These are phyloP conservation scores for Cymbidium sinense DNA, from an alignment of 106 monocot species.

Conservation along the genomic window DNA sequence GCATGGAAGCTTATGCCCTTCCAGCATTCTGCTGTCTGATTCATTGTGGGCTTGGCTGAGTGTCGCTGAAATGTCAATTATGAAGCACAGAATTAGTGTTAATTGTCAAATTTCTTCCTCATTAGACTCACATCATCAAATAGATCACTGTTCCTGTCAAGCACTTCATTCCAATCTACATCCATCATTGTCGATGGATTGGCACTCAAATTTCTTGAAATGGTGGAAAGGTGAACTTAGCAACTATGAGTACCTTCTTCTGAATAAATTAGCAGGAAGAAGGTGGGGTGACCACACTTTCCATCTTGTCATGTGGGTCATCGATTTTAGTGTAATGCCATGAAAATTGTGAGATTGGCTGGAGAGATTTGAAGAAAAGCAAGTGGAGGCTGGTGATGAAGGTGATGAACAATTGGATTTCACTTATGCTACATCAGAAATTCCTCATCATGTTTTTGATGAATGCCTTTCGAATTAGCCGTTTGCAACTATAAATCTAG, in stretches of 20 bases:
- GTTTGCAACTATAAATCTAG: constrained; percentile 99
- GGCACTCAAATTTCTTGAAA: constrained; percentile 53
- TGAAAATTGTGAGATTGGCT: constrained; percentile 75
- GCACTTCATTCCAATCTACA: constrained; percentile 44
- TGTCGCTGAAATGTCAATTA: constrained; percentile 24
- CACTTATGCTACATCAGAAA: constrained; percentile 84
- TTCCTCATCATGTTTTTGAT: constrained; percentile 98
- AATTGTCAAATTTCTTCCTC: constrained; percentile 14
- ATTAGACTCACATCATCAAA: constrained; percentile 12
- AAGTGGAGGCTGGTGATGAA: constrained; percentile 97
- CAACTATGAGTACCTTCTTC: constrained; percentile 92
- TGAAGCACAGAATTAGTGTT: constrained; percentile 15
- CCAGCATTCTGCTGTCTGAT: constrained; percentile 54
- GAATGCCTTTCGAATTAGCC: constrained; percentile 97
- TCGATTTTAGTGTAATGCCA: constrained; percentile 91
- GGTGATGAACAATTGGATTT: constrained; percentile 99
- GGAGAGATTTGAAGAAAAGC: constrained; percentile 94
- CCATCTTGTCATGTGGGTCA: constrained; percentile 96
- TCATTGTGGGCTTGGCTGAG: constrained; percentile 77
- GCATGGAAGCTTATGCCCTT: constrained; percentile 75
- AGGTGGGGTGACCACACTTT: constrained; percentile 96
- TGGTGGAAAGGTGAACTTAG: constrained; percentile 94
- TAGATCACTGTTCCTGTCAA: constrained; percentile 34
- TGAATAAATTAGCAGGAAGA: constrained; percentile 94
- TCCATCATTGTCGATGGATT: constrained; percentile 40